Evolutionary conservation across 208 protist species (phyloP).

Genomic region (Histomonas meleagridis): DNA sequence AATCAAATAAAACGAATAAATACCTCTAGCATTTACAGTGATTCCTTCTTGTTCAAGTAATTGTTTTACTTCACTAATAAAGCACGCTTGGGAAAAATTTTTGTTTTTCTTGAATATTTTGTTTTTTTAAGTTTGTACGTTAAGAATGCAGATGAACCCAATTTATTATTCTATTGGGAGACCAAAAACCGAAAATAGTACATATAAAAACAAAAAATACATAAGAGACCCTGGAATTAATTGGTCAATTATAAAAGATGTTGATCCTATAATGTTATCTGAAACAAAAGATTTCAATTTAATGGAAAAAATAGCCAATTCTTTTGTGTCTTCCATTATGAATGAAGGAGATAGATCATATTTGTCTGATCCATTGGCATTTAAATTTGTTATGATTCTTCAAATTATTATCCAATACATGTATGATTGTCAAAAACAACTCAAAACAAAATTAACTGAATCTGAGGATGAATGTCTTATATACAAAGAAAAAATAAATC

Average conservation of each 20-base stretch:
- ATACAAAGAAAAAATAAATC: not conserved
- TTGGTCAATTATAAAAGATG: not conserved
- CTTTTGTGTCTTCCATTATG: not conserved
- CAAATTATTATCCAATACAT: slow-evolving; percentile 4
- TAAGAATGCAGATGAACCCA: too few relatives aligned
- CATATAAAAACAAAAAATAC: too few relatives aligned
- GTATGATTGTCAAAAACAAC: not conserved
- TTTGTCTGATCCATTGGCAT: not conserved
- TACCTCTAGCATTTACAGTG: too few relatives aligned
- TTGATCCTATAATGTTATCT: not conserved
- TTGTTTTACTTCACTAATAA: too few relatives aligned
- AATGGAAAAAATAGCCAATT: not conserved
- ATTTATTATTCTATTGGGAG: too few relatives aligned
- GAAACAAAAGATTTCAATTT: not conserved
- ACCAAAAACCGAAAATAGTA: too few relatives aligned
- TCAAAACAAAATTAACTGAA: not conserved
- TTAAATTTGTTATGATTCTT: not conserved
- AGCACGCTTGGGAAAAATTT: too few relatives aligned
- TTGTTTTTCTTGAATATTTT: too few relatives aligned
- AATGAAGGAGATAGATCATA: not conserved
- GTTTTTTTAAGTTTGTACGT: too few relatives aligned
- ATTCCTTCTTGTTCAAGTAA: too few relatives aligned
- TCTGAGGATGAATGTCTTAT: not conserved
- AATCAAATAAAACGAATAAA: too few relatives aligned
- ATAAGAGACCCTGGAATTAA: not conserved